Base-by-base conservation (phyloP, 2,329 filamentous ascomycete genomes). In the Aspergillus transmontanensis region DNA sequence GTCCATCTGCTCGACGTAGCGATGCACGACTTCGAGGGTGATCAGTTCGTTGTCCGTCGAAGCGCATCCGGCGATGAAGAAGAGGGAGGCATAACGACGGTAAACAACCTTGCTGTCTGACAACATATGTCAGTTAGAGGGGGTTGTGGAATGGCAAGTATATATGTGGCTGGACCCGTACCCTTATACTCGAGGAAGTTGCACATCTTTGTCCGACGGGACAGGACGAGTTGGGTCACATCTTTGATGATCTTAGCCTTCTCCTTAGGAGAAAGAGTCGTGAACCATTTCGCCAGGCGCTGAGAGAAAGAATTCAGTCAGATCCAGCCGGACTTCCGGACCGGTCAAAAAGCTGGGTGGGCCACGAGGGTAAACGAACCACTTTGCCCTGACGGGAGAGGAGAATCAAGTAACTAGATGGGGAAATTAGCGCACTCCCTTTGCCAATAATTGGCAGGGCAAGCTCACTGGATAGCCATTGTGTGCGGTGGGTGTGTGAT, bases 171-270 rank as follows among this genome's bases (percentile, higher is more conserved):
- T 53, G 39, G 19, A 41, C 6, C 58, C 70, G 51, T 71, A 96
- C 94, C 94, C 89, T 99, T 99, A 82, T 99, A 99, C 79, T 99
- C 95, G 65, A 99, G 87, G 81, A 99, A 99, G 82, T 99, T 99
- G 87, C 95, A 99, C 95, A 99, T 99, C 79, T 95, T 93, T 64
- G 95, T 98, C 75, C 95, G 89, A 71, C 95, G 89, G 67, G 95
- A 95, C 70, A 99, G 89, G 71, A 99, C 95, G 57, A 98, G 91
- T 82, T 98, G 95, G 65, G 95, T 93, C 74, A 99, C 95, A 85
- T 99, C 95, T 82, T 99, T 99, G 86, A 99, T 94, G 78, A 99
- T 98, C 86, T 99, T 99, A 81, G 94, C 95, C 84, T 99, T 99
- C 77, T 99, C 95, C 82, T 91, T 97, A 68, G 95, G 95, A 41